A percentile compares a stretch with the other conserved stretches of the same genome.
These are phyloP conservation scores for Silene noctiflora DNA, from an alignment of 179 eudicot genomes.

Conservation along the genomic window DNA sequence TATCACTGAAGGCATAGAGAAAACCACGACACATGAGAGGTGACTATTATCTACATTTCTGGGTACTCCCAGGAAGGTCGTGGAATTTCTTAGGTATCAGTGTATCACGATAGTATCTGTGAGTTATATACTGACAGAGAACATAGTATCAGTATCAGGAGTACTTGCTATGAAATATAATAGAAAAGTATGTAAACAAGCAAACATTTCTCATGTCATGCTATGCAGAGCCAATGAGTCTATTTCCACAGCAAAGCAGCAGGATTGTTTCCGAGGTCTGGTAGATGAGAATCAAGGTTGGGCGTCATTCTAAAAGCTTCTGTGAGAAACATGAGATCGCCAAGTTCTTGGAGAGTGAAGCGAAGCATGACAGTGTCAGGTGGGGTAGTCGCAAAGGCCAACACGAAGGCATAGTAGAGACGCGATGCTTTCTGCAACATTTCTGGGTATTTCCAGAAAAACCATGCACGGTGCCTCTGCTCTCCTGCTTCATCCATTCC, in stretches of 20 bases:
- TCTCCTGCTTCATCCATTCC: neutral
- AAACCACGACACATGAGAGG: no score
- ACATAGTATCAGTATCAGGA: neutral
- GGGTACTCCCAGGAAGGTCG: no score
- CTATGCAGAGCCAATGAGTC: neutral
- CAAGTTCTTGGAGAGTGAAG: constrained; percentile 6
- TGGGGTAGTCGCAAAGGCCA: neutral
- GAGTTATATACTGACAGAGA: neutral
- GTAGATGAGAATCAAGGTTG: neutral
- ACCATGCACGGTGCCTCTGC: neutral
- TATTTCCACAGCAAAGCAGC: neutral
- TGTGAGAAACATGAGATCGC: neutral
- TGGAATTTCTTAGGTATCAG: no score
- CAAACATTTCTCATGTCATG: neutral
- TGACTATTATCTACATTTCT: no score
- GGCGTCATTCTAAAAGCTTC: neutral
- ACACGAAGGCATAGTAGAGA: neutral
- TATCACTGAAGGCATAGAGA: no score
- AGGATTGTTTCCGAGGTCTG: neutral
- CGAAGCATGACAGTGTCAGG: neutral
- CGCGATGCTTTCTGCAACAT: neutral
- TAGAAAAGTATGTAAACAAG: no score
- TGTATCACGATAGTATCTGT: neutral
- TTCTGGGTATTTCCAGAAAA: neutral
- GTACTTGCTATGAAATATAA: no score